phyloP scores from a whole-genome alignment of 768 basidiomycete species.

The Podaxis rugospora region DNA sequence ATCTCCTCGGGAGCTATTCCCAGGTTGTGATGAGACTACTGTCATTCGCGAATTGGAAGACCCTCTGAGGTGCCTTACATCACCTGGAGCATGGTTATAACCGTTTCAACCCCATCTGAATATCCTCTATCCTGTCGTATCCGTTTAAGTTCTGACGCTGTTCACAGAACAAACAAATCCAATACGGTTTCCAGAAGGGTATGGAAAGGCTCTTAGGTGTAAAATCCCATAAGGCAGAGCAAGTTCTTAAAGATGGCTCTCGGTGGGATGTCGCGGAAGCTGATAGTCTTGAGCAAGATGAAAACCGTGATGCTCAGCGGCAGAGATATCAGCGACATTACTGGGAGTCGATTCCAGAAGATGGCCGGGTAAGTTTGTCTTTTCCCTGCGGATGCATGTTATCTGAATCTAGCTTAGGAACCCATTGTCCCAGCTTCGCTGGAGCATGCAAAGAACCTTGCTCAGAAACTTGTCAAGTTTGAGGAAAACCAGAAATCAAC shows the following conservation, averaged over 20 bases:
- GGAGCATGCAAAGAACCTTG: constrained; percentile 39
- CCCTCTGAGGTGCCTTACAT: constrained; percentile 58
- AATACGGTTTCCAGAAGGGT: constrained; percentile 73
- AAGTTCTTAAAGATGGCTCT: constrained; percentile 3
- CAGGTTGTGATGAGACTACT: constrained; percentile 44
- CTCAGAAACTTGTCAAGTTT: constrained; percentile 27
- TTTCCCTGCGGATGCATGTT: neutral
- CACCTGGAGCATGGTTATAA: constrained; percentile 51
- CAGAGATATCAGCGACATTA: constrained; percentile 68
- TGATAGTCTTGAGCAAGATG: constrained; percentile 56
- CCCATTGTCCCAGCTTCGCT: constrained; percentile 57
- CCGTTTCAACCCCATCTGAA: constrained; percentile 75
- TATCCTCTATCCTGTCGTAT: constrained; percentile 4
- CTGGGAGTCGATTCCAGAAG: constrained; percentile 77
- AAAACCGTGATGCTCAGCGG: constrained; percentile 50
- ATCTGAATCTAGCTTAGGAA: constrained; percentile 36
- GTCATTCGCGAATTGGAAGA: constrained; percentile 75
- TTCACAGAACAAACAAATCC: constrained; percentile 55
- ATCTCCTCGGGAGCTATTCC: neutral
- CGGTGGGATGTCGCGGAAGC: constrained; percentile 49
- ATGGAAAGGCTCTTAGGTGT: constrained; percentile 82
- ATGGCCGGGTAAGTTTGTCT: constrained; percentile 43
- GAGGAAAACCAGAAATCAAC: constrained; percentile 31
- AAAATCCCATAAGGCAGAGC: constrained; percentile 20
- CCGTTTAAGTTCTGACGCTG: neutral